Evolutionary conservation across 352 stramenopile genomes (phyloP).

Genomic region (Pythium volutum): DNA sequence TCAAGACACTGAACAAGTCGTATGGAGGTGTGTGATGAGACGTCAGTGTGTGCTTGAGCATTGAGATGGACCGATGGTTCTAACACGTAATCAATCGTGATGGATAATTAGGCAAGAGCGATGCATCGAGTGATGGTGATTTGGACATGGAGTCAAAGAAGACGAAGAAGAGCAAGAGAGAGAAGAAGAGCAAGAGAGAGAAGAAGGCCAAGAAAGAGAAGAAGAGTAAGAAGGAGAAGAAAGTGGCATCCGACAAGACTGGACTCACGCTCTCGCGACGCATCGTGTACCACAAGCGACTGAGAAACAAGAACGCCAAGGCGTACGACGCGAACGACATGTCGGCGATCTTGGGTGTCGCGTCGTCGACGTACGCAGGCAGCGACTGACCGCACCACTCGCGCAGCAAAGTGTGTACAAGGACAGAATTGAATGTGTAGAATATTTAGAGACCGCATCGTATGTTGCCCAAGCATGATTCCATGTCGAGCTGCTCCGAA

Average conservation of each 20-base stretch:
- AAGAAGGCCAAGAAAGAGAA: conserved; percentile 57
- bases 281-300: conserved; percentile 78
- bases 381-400: background rate
- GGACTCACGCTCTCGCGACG: conserved; percentile 47
- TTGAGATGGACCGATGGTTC: background rate
- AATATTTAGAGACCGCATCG: conserved; percentile 13
- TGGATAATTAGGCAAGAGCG: conserved; percentile 30
- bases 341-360: conserved; percentile 81
- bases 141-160: conserved; percentile 48
- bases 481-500: background rate
- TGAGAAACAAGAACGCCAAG: conserved; percentile 87
- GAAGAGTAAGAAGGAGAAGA: conserved; percentile 52
- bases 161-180: conserved; percentile 47
- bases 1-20: conserved; percentile 82
- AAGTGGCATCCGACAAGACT: conserved; percentile 25
- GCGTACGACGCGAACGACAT: conserved; percentile 80
- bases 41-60: background rate
- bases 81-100: background rate
- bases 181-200: conserved; percentile 60
- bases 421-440: conserved; percentile 3
- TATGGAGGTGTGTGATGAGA: conserved; percentile 38
- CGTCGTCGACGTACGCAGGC: conserved; percentile 32
- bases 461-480: background rate
- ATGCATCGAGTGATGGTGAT: conserved; percentile 28
- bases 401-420: background rate